These are phyloP conservation scores for Leccinum rimulosum DNA, from an alignment of 768 basidiomycete species.

Conservation along the genomic window DNA sequence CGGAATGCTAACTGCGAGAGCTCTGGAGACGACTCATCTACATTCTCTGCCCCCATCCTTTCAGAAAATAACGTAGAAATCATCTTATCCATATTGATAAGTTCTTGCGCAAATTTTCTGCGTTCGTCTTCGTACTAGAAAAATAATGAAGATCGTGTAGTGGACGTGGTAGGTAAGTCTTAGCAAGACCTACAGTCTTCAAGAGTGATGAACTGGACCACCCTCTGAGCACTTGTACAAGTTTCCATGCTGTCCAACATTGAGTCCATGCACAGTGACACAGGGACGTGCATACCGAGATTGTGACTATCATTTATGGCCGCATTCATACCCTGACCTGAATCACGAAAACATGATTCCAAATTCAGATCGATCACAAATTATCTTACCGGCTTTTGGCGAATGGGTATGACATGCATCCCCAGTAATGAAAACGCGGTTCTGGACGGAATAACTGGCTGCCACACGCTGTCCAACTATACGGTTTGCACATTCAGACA, in stretches of 20 bases:
- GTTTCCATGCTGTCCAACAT: slow-evolving; percentile 45
- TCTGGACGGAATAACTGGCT: slow-evolving; percentile 50
- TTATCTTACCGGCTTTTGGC: slow-evolving; percentile 31
- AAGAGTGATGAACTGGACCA: not conserved
- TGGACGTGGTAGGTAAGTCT: not conserved
- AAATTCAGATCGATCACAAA: slow-evolving; percentile 18
- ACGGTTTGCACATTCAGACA: no score
- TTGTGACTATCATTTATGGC: slow-evolving; percentile 73
- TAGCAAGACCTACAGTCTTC: slow-evolving; percentile 9
- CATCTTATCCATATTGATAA: no score
- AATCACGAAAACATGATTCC: not conserved
- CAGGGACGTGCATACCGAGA: slow-evolving; percentile 39
- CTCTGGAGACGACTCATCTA: no score
- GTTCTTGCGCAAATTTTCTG: not conserved
- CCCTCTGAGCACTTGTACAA: slow-evolving; percentile 32
- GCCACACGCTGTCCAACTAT: slow-evolving; percentile 73
- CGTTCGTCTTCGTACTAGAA: not conserved
- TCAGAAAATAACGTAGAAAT: no score
- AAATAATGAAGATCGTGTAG: not conserved
- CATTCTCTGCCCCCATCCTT: no score
- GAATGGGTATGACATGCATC: slow-evolving; percentile 71
- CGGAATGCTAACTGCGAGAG: no score
- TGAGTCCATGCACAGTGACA: slow-evolving; percentile 43
- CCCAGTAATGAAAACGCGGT: slow-evolving; percentile 71
- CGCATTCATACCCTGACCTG: slow-evolving; percentile 73